Evolutionary conservation across 257 asterid genomes (phyloP), one percentile per base, ranked within the genome.

Genomic region (Eucommia ulmoides): DNA sequence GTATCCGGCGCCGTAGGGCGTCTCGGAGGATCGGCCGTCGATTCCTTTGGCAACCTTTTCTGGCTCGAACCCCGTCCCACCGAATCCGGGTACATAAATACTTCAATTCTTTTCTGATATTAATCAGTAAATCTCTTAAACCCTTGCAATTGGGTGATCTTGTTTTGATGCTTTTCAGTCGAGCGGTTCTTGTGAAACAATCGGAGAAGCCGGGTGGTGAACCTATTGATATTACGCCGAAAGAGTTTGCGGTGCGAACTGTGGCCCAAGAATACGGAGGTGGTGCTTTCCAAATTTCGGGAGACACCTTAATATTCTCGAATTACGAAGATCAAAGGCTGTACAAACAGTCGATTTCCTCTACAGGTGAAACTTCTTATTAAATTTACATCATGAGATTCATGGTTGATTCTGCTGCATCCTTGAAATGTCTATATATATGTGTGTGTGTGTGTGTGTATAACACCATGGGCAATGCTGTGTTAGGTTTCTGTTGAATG

Each of bases 211-310:
- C 74, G 51, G 70, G 72, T 44, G 93, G 45, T 19, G 61, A 64
- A 22, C 84, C 82, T 0, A 57, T 29, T 38, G 98, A 89, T 72
- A 55, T 89, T 55, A 82, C 83, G 4, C 82, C 93, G 9, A 73
- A 74, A 58, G 94, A 82, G 64, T 89, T 78, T 60, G 79, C 92
- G 1, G 93, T 85, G 55, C 85, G 98, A 77, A 75, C 96, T 12
- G 74, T 73, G 59, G 83, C 93, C 45, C 96, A 89, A 68, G 94
- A 82, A 53, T 89, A 83, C 55, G 98, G 98, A 52, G 98, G 98
- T 18, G 94, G 93, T 41, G 91, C 95, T 29, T 89, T 89, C 54
- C 53, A 68, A 53, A 74, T 88, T 61, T 59, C 61, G 12, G 91
- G 74, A 41, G 94, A 80, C 51, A 62, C 60, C 7, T 66, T 84